Base-by-base conservation (phyloP, 441 rosid species). In the Brassica balearica region DNA sequence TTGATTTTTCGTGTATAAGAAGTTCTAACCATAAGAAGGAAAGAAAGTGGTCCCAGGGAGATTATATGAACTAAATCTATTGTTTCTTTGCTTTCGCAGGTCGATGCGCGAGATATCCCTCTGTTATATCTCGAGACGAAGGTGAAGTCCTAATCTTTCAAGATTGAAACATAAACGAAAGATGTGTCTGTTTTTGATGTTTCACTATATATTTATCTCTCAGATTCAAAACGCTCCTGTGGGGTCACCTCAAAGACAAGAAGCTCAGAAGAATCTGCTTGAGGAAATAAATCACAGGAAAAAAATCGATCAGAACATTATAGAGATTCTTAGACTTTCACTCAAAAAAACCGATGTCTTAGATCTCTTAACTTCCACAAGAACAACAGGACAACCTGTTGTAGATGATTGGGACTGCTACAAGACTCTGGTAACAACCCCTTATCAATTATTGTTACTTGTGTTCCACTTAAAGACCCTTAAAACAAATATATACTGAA, bases 61-160 rank as follows among this genome's bases (percentile, higher is more conserved):
- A 61, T 64, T 70, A 77, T 12, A 38, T 77, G 43, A 38, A 8
- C 43, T 38, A 38, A 38, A 38, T 38, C 43, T 38, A 8, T 2
- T 8, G 43, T 38, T 38, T 38, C 11, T 8, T 8, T 38, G 10
- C 43, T 38, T 32, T 32, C 8, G 38, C 2, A 32, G 38, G 84
- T 86, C 34, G 80, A 79, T 67, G 77, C 85, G 17, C 83, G 85
- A 0, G 90, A 88, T 65, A 85, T 88, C 5, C 83, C 74, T 64
- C 83, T 91, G 53, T 77, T 83, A 53, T 84, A 86, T 76, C 82
- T 88, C 69, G 55, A 76, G 76, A 77, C 71, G 74, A 84, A 82
- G 86, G 94, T 90, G 60, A 20, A 11, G 8, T 2, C 8, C 38
- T 48, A 3, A 78, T 60, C 55, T 10, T 32, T 66, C 32, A 1